Base-by-base conservation (phyloP, 768 basidiomycete genomes). In the Leccinum pellstonianum region DNA sequence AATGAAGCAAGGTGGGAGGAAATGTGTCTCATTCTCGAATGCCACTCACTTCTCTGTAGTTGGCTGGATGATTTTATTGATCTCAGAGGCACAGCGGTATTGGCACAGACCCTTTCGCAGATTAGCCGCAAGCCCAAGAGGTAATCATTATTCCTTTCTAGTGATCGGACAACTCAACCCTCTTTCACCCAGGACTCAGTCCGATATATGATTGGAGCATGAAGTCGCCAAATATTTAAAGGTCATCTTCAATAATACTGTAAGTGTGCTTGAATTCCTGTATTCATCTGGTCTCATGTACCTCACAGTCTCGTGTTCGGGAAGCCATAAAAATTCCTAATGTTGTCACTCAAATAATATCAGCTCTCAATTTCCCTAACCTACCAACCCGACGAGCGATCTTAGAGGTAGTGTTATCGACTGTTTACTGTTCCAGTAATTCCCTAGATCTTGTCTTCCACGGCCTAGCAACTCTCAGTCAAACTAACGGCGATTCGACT, bases 211-310 rank as follows among this genome's bases (percentile, higher is more conserved):
- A 14, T 75, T 97, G 23, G 96, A 98, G 73, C 85, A 92, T 54
- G 96, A 98, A 76, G 78, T 95, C 54, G 83, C 90, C 59, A 96
- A 94, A 73, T 94, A 92, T 72, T 74, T 98, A 60, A 89, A 85
- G 68, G 85, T 85, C 27, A 88, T 96, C 27, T 77, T 97, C 46
- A 95, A 95, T 66, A 81, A 76, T 66, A 69, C 70, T 52, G 86
- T 86, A 62, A 66, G 81, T 75, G 61, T 49, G 23, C 59, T 57
- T 58, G 55, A 4, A 3, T 17, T 54, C 51, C 27, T 15, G 4
- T 43, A 27, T 55, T 19, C 50, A 37, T 29, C 37, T 23, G 3
- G 27, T 66, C 53, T 63, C 51, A 63, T 64, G 63, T 59, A 46
- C 58, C 11, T 14, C 57, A 23, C 62, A 92, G 90, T 71, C 76